These are phyloP conservation scores for Adansonia gregorii DNA, from an alignment of 441 rosid genomes.

Conservation along the genomic window DNA sequence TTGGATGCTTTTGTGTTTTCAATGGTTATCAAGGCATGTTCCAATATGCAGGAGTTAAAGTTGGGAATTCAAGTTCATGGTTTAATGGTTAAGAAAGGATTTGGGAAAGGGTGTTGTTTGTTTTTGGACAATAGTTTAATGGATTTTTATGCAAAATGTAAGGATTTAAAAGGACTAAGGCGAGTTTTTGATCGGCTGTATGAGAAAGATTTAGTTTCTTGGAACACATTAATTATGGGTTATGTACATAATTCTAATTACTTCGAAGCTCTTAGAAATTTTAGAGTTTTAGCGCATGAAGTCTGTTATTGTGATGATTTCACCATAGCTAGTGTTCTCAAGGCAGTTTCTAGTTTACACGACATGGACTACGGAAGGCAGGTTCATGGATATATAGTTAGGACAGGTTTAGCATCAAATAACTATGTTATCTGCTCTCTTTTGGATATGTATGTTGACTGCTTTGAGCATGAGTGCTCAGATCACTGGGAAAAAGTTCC, in stretches of 20 bases:
- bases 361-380: slow-evolving; percentile 34
- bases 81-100: slow-evolving; percentile 33
- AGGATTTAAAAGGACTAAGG: slow-evolving; percentile 31
- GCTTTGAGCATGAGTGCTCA: slow-evolving; percentile 22
- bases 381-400: slow-evolving; percentile 34
- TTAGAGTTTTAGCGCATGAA: slow-evolving; percentile 30
- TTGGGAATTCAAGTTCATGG: slow-evolving; percentile 35
- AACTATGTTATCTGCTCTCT: slow-evolving; percentile 35
- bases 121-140: slow-evolving; percentile 37
- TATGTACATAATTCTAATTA: slow-evolving; percentile 32
- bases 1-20: slow-evolving; percentile 40
- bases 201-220: slow-evolving; percentile 39
- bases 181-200: slow-evolving; percentile 30
- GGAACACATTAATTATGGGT: slow-evolving; percentile 42
- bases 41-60: slow-evolving; percentile 23
- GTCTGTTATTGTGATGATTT: slow-evolving; percentile 36
- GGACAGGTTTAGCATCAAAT: slow-evolving; percentile 32
- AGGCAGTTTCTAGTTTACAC: slow-evolving; percentile 33
- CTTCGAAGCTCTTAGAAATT: slow-evolving; percentile 33
- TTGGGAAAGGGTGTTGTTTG: slow-evolving; percentile 13
- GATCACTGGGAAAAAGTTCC: slow-evolving; percentile 28
- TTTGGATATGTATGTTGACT: slow-evolving; percentile 39
- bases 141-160: slow-evolving; percentile 42
- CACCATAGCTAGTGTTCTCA: slow-evolving; percentile 36
- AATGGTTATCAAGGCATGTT: slow-evolving; percentile 33